These are phyloP conservation scores for Lophiotrema nucula DNA, from an alignment of 495 filamentous ascomycete species.

Conservation along the genomic window DNA sequence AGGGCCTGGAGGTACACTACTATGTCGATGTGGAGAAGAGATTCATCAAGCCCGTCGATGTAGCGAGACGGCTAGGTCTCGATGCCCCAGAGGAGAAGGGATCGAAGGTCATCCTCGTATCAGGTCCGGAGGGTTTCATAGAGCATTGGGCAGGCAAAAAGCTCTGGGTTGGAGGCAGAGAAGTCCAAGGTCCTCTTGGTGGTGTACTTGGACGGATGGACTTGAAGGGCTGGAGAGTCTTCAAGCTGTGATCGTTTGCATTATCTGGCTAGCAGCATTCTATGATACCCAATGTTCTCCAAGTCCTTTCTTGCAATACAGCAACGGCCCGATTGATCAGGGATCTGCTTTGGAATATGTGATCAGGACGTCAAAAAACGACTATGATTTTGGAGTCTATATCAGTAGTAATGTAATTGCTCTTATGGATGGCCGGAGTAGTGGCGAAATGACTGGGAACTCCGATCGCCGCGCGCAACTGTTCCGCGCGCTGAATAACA, in stretches of 20 bases:
- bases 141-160: conserved; percentile 75
- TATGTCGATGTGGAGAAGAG: conserved; percentile 74
- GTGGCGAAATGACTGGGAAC: too few species aligned
- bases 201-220: conserved; percentile 57
- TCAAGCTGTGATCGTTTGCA: conserved; percentile 58
- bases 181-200: conserved; percentile 63
- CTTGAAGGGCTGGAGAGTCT: conserved; percentile 56
- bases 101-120: conserved; percentile 68
- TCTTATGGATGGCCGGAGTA: too few species aligned
- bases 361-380: too few species aligned
- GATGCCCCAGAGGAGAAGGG: conserved; percentile 14
- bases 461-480: too few species aligned
- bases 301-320: too few species aligned
- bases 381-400: too few species aligned
- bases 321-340: too few species aligned
- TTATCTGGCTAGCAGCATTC: too few species aligned
- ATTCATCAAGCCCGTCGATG: conserved; percentile 56
- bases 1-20: conserved; percentile 60
- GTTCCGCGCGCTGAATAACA: too few species aligned
- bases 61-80: conserved; percentile 38
- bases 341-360: too few species aligned
- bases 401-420: too few species aligned
- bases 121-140: conserved; percentile 89
- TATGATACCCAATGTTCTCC: too few species aligned
- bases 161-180: conserved; percentile 64